Conservation (phyloP, 495 filamentous ascomycete species). For the Terfezia claveryi region DNA sequence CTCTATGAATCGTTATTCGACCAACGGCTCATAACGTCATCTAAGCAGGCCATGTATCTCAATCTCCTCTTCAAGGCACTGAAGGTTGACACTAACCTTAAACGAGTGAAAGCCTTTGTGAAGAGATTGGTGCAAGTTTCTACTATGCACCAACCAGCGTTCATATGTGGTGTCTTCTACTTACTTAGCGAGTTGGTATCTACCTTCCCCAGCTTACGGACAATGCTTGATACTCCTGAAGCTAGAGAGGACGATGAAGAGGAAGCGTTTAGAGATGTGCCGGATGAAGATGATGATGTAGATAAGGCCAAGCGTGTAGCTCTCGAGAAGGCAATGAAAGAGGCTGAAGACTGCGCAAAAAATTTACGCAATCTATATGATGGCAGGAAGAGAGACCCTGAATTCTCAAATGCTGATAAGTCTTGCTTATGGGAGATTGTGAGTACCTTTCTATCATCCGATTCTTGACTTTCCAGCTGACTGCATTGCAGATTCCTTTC, state of each 20-base stretch:
- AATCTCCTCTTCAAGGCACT: conserved; percentile 75
- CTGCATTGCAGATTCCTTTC: conserved; percentile 35
- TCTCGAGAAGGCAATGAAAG: conserved; percentile 12
- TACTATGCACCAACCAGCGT: conserved; percentile 69
- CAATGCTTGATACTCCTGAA: conserved; percentile 52
- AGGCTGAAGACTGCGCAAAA: background rate
- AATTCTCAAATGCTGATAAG: conserved; percentile 69
- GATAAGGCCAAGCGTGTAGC: background rate
- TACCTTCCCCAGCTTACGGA: conserved; percentile 49
- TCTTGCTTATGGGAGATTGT: conserved; percentile 86
- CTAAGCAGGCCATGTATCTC: conserved; percentile 85
- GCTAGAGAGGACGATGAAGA: conserved; percentile 38
- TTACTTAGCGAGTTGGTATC: conserved; percentile 59
- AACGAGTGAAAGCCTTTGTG: conserved; percentile 81
- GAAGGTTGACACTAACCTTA: conserved; percentile 66
- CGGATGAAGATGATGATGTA: conserved; percentile 28
- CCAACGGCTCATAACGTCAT: conserved; percentile 64
- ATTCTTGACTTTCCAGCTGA: background rate
- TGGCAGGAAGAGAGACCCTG: conserved; percentile 71
- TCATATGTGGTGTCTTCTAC: conserved; percentile 74
- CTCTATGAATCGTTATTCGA: conserved; percentile 89
- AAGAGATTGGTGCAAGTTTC: conserved; percentile 78
- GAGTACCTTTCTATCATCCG: conserved; percentile 13
- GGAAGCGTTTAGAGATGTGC: conserved; percentile 50
- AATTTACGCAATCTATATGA: conserved; percentile 36